A percentile compares a stretch with the other conserved stretches of the same genome.
Conservation (phyloP, 352 stramenopile genomes). For the Phytophthora citricola region DNA sequence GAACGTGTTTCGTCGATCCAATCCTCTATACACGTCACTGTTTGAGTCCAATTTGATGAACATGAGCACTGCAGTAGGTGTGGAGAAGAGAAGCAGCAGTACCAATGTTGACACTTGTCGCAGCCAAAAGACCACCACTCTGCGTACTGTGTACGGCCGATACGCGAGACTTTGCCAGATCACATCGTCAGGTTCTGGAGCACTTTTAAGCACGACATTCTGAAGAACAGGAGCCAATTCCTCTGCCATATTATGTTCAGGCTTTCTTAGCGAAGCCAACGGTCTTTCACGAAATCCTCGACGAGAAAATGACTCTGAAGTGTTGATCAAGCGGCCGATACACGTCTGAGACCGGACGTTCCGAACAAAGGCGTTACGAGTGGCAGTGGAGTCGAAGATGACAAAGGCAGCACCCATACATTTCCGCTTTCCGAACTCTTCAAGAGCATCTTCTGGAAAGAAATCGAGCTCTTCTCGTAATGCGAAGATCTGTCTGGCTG, state of each 20-base stretch:
- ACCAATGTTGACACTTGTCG: slow-evolving; percentile 60
- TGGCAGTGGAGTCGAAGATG: slow-evolving; percentile 69
- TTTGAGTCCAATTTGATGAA: slow-evolving; percentile 83
- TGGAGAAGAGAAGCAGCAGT: slow-evolving; percentile 78
- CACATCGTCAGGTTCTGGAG: slow-evolving; percentile 79
- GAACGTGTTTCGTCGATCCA: slow-evolving; percentile 54
- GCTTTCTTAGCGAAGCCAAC: slow-evolving; percentile 21
- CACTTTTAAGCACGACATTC: slow-evolving; percentile 65
- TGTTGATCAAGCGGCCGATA: slow-evolving; percentile 48
- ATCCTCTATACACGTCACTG: slow-evolving; percentile 60
- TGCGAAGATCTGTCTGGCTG: slow-evolving; percentile 32
- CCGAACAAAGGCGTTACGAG: slow-evolving; percentile 64
- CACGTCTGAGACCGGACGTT: slow-evolving; percentile 55
- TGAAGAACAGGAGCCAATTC: slow-evolving; percentile 50
- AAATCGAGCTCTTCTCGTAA: slow-evolving; percentile 77
- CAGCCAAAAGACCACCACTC: slow-evolving; percentile 45
- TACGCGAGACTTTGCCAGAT: slow-evolving; percentile 82
- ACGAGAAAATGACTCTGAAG: slow-evolving; percentile 34
- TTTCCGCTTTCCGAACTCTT: slow-evolving; percentile 60
- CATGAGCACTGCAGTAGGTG: slow-evolving; percentile 79
- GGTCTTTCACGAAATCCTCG: slow-evolving; percentile 30
- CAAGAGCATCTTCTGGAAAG: slow-evolving; percentile 69
- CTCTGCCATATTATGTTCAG: slow-evolving; percentile 16
- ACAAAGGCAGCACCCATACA: slow-evolving; percentile 79
- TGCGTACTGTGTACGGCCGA: slow-evolving; percentile 50